phyloP scores from a whole-genome alignment of 2,329 filamentous ascomycete species.

The Gyromitra esculenta region DNA sequence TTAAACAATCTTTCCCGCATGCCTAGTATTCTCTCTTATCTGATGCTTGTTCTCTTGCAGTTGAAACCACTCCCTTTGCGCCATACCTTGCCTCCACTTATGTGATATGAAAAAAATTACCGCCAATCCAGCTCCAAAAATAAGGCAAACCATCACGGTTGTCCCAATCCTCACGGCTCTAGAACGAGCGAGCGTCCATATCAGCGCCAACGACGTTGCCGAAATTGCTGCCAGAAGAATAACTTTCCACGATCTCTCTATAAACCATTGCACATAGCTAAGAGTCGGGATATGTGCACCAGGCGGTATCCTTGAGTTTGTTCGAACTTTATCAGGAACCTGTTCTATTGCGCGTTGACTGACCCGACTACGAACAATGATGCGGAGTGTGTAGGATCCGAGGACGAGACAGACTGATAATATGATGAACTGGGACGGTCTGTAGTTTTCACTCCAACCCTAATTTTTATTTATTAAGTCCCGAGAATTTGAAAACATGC shows the following conservation, averaged over 20 bases:
- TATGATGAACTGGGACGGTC: slow-evolving; percentile 28
- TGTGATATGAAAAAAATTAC: slow-evolving; percentile 22
- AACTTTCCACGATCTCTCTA: slow-evolving; percentile 21
- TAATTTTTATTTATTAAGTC: slow-evolving; percentile 3
- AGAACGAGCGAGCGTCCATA: slow-evolving; percentile 18
- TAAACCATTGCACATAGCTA: slow-evolving; percentile 16
- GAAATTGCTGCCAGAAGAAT: slow-evolving; percentile 3
- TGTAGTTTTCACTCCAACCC: slow-evolving; percentile 44
- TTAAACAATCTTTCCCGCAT: background rate
- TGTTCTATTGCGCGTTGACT: slow-evolving; percentile 9
- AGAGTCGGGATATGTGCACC: slow-evolving; percentile 33
- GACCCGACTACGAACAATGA: slow-evolving; percentile 32
- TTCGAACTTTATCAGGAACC: slow-evolving; percentile 12
- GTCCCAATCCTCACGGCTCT: slow-evolving; percentile 13
- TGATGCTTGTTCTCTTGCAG: slow-evolving; percentile 1
- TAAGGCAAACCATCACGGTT: slow-evolving; percentile 25
- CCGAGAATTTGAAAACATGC: background rate
- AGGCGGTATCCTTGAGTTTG: slow-evolving; percentile 4
- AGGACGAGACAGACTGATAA: slow-evolving; percentile 23
- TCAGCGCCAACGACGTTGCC: slow-evolving; percentile 18
- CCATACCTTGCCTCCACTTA: background rate
- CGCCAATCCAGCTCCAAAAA: background rate
- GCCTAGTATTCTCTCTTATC: slow-evolving; percentile 6
- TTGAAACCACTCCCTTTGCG: background rate
- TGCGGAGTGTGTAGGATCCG: slow-evolving; percentile 36